A percentile compares a stretch with the other conserved stretches of the same genome.
phyloP scores from a whole-genome alignment of 192 early-diverging fungal genomes.

The Entophlyctis luteolus region DNA sequence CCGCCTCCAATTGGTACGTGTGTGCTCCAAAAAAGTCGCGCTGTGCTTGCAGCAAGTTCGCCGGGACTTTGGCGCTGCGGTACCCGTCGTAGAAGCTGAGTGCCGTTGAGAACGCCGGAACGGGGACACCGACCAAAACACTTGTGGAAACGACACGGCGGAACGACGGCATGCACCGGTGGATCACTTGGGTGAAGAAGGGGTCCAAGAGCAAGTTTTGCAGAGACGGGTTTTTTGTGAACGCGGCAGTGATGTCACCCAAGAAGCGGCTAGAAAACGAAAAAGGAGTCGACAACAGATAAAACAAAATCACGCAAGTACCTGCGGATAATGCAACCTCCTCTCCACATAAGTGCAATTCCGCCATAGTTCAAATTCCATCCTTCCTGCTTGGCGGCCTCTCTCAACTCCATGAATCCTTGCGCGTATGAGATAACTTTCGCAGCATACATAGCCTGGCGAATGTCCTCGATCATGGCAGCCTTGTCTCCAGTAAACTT shows the following conservation, averaged over 20 bases:
- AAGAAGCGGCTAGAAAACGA: constrained; percentile 68
- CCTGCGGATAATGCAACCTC: constrained; percentile 97
- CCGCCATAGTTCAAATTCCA: constrained; percentile 97
- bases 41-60: constrained; percentile 91
- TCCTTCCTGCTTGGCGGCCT: constrained; percentile 82
- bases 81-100: constrained; percentile 97
- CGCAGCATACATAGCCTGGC: constrained; percentile 90
- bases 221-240: constrained; percentile 77
- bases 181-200: constrained; percentile 90
- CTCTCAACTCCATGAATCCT: constrained; percentile 97
- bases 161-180: constrained; percentile 79
- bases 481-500: constrained; percentile 87
- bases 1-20: constrained; percentile 78
- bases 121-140: constrained; percentile 78
- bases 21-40: constrained; percentile 99
- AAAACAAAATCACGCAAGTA: neutral
- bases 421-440: constrained; percentile 98
- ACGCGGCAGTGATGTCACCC: constrained; percentile 94
- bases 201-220: constrained; percentile 90
- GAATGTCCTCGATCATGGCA: constrained; percentile 81
- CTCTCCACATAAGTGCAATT: constrained; percentile 98
- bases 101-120: constrained; percentile 84
- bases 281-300: neutral
- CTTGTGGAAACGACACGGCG: constrained; percentile 81
- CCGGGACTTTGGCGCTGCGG: constrained; percentile 80